These are phyloP conservation scores for Fraxinus velutina DNA, from an alignment of 305 asterid species.

Conservation along the genomic window DNA sequence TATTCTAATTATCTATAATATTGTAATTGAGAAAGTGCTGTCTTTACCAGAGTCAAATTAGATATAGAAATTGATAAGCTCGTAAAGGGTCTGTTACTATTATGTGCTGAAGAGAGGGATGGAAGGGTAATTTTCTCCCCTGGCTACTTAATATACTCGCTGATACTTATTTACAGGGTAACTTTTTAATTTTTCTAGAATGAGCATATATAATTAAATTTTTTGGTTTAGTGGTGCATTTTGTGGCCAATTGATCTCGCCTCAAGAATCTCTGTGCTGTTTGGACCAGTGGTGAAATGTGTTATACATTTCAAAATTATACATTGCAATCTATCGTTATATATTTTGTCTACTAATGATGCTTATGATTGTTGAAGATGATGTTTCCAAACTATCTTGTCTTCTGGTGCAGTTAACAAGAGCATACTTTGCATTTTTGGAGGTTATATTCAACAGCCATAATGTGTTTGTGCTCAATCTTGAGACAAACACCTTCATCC, in stretches of 20 bases:
- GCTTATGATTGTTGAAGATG: not conserved
- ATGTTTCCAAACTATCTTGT: conserved; percentile 2
- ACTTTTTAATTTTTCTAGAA: not conserved
- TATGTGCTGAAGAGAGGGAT: not conserved
- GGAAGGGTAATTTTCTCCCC: not conserved
- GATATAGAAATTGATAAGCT: not conserved
- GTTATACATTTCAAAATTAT: not conserved
- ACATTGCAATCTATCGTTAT: not conserved
- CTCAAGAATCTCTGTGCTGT: not conserved
- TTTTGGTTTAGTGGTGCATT: conserved; percentile 1
- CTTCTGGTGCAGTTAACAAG: conserved; percentile 64
- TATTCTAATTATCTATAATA: not conserved
- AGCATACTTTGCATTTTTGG: conserved; percentile 90
- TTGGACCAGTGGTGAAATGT: not conserved
- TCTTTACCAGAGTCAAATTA: not conserved
- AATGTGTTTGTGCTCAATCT: conserved; percentile 66
- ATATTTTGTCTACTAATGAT: not conserved
- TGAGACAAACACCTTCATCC: conserved; percentile 77
- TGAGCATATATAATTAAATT: not conserved
- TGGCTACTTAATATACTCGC: not conserved
- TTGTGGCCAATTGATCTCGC: not conserved
- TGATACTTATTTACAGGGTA: not conserved
- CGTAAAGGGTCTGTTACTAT: not conserved
- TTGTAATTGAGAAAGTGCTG: not conserved
- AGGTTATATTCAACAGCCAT: conserved; percentile 83